phyloP scores from a whole-genome alignment of 768 basidiomycete species.

The Suillus subalutaceus region DNA sequence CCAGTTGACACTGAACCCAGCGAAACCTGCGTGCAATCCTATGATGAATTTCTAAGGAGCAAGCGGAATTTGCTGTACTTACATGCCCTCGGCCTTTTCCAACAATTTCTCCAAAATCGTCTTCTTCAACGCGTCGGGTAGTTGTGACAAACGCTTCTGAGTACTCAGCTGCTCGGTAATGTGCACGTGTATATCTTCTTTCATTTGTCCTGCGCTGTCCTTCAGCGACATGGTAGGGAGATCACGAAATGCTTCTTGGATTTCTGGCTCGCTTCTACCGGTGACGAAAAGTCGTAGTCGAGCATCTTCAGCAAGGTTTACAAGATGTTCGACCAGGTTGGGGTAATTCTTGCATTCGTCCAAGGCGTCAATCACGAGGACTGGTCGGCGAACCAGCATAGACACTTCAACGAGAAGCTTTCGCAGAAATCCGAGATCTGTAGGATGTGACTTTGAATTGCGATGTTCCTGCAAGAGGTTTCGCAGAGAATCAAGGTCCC shows the following conservation, averaged over 20 bases:
- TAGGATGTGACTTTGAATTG: background rate
- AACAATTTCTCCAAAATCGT: conserved; percentile 2
- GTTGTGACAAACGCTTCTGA: background rate
- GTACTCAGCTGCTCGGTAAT: background rate
- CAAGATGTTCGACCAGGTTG: background rate
- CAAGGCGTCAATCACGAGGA: conserved; percentile 17
- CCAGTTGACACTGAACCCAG: conserved; percentile 15
- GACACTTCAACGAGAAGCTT: background rate
- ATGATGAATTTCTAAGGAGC: background rate
- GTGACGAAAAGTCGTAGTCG: conserved; percentile 14
- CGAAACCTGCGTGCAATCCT: conserved; percentile 3
- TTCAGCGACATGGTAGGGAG: conserved; percentile 4
- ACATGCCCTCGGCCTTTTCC: conserved; percentile 12
- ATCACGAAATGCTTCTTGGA: background rate
- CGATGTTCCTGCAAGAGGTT: background rate
- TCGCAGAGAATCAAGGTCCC: background rate
- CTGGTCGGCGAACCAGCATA: background rate
- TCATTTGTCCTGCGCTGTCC: conserved; percentile 1
- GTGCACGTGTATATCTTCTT: conserved; percentile 7
- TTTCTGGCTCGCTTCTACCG: background rate
- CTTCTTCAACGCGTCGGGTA: background rate
- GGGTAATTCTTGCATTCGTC: conserved; percentile 15
- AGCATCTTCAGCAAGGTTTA: conserved; percentile 1
- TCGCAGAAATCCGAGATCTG: background rate
- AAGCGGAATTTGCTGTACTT: background rate